These are phyloP conservation scores for Beauveria australis DNA, from an alignment of 2,329 filamentous ascomycete species.

Conservation along the genomic window DNA sequence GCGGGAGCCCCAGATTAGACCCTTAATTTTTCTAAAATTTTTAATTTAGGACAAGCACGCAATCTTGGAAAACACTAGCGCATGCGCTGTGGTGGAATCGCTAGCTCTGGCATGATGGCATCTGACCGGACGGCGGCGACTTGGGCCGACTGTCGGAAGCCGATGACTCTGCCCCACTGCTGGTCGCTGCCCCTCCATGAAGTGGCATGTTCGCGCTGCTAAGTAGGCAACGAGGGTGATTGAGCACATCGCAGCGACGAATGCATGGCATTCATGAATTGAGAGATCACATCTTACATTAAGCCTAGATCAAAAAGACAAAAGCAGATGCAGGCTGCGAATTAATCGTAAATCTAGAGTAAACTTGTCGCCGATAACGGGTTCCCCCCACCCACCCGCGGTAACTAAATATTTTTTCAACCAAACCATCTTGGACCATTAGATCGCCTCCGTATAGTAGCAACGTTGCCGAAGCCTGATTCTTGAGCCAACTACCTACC, in stretches of 20 bases:
- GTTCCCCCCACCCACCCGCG: background rate
- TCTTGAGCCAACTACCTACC: background rate
- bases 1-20: background rate
- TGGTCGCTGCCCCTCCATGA: slow-evolving; percentile 2
- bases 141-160: slow-evolving; percentile 5
- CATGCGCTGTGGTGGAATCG: background rate
- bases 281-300: too few relatives aligned
- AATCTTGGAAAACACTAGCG: slow-evolving; percentile 1
- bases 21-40: background rate
- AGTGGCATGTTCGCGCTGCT: background rate
- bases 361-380: background rate
- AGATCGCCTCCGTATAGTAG: background rate
- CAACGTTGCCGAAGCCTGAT: background rate
- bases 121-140: background rate
- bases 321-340: background rate
- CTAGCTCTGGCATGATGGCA: background rate
- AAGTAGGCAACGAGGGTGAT: background rate
- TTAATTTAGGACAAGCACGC: slow-evolving; percentile 6
- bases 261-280: background rate
- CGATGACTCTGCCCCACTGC: slow-evolving; percentile 4
- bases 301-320: background rate
- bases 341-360: background rate
- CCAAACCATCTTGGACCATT: background rate
- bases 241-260: too few relatives aligned
- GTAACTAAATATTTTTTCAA: slow-evolving; percentile 1